A percentile compares a stretch with the other conserved stretches of the same genome.
Evolutionary conservation across 2,329 filamentous ascomycete genomes (phyloP).

Genomic region (Colletotrichum kahawae): DNA sequence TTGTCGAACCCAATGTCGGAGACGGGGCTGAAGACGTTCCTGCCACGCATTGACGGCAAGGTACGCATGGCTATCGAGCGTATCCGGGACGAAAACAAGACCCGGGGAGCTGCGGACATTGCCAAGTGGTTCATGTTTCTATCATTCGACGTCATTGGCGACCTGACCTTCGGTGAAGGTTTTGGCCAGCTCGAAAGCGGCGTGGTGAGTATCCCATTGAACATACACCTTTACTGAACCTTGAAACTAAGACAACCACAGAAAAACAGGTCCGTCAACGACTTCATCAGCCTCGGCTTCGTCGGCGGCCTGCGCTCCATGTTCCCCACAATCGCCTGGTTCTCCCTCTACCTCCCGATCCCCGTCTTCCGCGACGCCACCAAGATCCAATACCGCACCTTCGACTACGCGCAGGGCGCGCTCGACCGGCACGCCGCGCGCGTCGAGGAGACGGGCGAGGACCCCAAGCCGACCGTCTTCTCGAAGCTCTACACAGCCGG

Average conservation of each 20-base stretch:
- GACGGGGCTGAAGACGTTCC: slow-evolving; percentile 37
- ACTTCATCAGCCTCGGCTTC: slow-evolving; percentile 12
- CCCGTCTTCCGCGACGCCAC: slow-evolving; percentile 9
- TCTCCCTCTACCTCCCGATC: slow-evolving; percentile 5
- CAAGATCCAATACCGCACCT: slow-evolving; percentile 1
- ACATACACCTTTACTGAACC: neutral
- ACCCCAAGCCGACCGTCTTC: slow-evolving; percentile 8
- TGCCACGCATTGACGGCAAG: slow-evolving; percentile 40
- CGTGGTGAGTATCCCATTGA: slow-evolving; percentile 31
- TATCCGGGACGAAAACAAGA: slow-evolving; percentile 47
- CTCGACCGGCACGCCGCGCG: slow-evolving; percentile 10
- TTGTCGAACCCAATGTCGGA: slow-evolving; percentile 47
- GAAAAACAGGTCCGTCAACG: slow-evolving; percentile 14
- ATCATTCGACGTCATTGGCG: slow-evolving; percentile 39
- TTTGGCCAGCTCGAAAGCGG: slow-evolving; percentile 30
- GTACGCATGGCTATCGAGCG: slow-evolving; percentile 46
- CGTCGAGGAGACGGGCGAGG: neutral
- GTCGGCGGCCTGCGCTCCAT: slow-evolving; percentile 7
- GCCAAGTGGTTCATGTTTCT: slow-evolving; percentile 61
- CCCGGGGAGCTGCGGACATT: slow-evolving; percentile 45
- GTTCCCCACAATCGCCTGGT: neutral
- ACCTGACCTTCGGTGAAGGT: slow-evolving; percentile 32
- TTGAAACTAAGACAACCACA: neutral
- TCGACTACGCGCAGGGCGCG: slow-evolving; percentile 7
- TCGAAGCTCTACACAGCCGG: slow-evolving; percentile 11